Evolutionary conservation across 1,139 yeast genomes (phyloP).

Genomic region (Debaryomyces sp.): DNA sequence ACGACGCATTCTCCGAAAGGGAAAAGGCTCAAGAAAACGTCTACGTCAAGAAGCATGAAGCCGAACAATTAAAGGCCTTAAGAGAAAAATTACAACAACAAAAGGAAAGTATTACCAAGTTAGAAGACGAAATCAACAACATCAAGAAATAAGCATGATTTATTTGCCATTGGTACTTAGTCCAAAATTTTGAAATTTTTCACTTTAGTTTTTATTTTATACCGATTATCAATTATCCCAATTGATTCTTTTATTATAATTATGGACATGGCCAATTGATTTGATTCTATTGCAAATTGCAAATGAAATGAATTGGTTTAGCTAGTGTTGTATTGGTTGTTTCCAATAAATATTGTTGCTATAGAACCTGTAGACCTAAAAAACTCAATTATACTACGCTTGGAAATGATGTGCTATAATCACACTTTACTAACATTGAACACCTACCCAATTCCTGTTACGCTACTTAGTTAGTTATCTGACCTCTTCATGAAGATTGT

Average conservation of each 20-base stretch:
- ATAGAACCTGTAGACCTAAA: neutral
- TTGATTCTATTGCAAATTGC: neutral
- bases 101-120: conserved; percentile 46
- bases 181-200: conserved; percentile 1
- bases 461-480: neutral
- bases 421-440: no score
- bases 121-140: conserved; percentile 42
- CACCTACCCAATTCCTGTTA: neutral
- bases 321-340: neutral
- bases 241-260: neutral
- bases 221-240: neutral
- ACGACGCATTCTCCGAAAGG: conserved; percentile 43
- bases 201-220: neutral
- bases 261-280: neutral
- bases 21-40: conserved; percentile 50
- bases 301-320: neutral
- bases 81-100: conserved; percentile 49
- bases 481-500: neutral
- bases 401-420: neutral
- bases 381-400: neutral
- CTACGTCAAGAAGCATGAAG: conserved; percentile 50
- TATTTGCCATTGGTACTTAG: neutral
- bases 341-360: neutral
- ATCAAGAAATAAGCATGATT: conserved; percentile 32
- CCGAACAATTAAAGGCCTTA: conserved; percentile 51